These are phyloP conservation scores for Diddensiella caesifluorescens DNA, from an alignment of 805 yeast genomes.

Conservation along the genomic window DNA sequence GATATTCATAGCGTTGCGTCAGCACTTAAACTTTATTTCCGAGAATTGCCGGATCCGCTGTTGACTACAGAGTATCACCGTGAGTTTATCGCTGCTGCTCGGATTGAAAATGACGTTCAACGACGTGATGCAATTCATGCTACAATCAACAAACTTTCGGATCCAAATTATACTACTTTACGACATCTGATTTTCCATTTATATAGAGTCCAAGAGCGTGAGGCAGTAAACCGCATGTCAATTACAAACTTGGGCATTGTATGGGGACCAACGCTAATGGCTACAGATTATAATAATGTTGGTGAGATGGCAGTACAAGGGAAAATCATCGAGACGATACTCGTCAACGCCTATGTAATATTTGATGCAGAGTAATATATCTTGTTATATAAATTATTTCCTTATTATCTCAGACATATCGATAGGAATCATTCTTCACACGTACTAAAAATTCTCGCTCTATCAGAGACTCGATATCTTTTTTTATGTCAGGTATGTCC, in stretches of 20 bases:
- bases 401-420: constrained; percentile 8
- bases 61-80: constrained; percentile 59
- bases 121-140: constrained; percentile 77
- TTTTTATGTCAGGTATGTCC: constrained; percentile 28
- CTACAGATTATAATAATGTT: constrained; percentile 57
- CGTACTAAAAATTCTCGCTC: constrained; percentile 28
- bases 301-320: constrained; percentile 75
- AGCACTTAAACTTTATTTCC: constrained; percentile 74
- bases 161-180: constrained; percentile 89
- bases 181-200: constrained; percentile 82
- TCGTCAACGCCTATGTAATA: constrained; percentile 78
- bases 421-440: constrained; percentile 9
- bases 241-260: constrained; percentile 76
- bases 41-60: constrained; percentile 81
- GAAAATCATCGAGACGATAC: constrained; percentile 75
- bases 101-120: constrained; percentile 54
- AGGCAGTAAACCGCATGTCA: constrained; percentile 71
- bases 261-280: constrained; percentile 90
- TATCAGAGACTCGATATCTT: constrained; percentile 27
- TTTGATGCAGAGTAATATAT: constrained; percentile 53
- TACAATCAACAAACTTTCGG: constrained; percentile 83
- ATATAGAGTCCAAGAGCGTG: constrained; percentile 60
- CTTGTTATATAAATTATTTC: neutral
- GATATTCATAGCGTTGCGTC: constrained; percentile 89
- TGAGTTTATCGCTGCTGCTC: constrained; percentile 63